Evolutionary conservation across 1,284 basidiomycete species (phyloP).

Genomic region (Ustilago xerochloae): DNA sequence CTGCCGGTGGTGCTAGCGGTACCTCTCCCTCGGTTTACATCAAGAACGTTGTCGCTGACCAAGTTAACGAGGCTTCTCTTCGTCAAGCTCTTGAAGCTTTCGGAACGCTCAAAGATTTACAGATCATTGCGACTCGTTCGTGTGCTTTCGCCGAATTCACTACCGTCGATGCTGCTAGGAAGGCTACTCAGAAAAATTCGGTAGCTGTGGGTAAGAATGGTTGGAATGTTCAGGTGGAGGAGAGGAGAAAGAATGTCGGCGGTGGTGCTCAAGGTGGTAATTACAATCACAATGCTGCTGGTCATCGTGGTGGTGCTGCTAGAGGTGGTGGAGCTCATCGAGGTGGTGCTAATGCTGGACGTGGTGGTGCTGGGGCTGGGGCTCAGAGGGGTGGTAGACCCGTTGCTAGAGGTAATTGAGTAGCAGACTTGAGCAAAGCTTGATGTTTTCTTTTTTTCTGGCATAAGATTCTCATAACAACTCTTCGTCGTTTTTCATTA

Average conservation of each 20-base stretch:
- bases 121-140: slow-evolving; percentile 86
- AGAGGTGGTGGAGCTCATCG: slow-evolving; percentile 10
- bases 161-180: slow-evolving; percentile 80
- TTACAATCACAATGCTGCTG: neutral
- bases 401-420: slow-evolving; percentile 19
- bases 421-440: too few species aligned
- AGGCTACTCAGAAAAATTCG: slow-evolving; percentile 89
- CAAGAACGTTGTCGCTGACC: slow-evolving; percentile 78
- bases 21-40: slow-evolving; percentile 60
- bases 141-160: slow-evolving; percentile 95
- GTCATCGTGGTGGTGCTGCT: slow-evolving; percentile 8
- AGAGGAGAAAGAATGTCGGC: slow-evolving; percentile 82
- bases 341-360: slow-evolving; percentile 1
- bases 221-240: slow-evolving; percentile 81
- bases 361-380: slow-evolving; percentile 9
- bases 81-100: slow-evolving; percentile 76
- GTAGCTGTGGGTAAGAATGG: slow-evolving; percentile 76
- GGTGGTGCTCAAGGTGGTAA: slow-evolving; percentile 68
- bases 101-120: slow-evolving; percentile 86
- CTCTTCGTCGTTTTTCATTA: too few species aligned
- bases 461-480: neutral
- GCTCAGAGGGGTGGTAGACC: slow-evolving; percentile 18
- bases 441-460: neutral
- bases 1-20: neutral
- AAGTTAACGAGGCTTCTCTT: slow-evolving; percentile 76